These are phyloP conservation scores for Coniochaeta ligniaria DNA, from an alignment of 2,329 filamentous ascomycete genomes.

Conservation along the genomic window DNA sequence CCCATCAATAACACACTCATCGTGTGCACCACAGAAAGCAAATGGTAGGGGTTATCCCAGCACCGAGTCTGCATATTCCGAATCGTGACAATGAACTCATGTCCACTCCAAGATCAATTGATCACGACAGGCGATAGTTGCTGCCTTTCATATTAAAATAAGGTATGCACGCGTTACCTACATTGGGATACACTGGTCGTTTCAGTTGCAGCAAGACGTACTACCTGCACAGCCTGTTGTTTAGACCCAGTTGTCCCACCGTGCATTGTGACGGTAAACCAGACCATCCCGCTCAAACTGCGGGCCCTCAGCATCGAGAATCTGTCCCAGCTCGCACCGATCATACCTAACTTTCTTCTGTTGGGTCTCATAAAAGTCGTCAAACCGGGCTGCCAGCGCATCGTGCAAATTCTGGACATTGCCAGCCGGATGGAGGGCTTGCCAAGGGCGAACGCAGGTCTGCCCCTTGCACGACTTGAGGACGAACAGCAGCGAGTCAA, in stretches of 20 bases:
- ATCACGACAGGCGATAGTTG: too few relatives aligned
- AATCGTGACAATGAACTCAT: too few relatives aligned
- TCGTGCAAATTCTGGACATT: slow-evolving; percentile 42
- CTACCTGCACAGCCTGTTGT: too few relatives aligned
- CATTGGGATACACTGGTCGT: too few relatives aligned
- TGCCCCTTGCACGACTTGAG: slow-evolving; percentile 52
- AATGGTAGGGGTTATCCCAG: too few relatives aligned
- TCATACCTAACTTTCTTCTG: slow-evolving; percentile 43
- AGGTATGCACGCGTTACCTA: too few relatives aligned
- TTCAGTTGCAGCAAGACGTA: too few relatives aligned
- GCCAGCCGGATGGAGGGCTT: slow-evolving; percentile 44
- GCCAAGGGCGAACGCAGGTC: slow-evolving; percentile 50
- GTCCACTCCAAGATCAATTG: too few relatives aligned
- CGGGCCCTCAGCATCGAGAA: slow-evolving; percentile 46
- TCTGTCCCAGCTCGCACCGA: slow-evolving; percentile 48
- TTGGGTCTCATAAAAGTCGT: slow-evolving; percentile 43
- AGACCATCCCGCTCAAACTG: slow-evolving; percentile 25
- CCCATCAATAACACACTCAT: too few relatives aligned
- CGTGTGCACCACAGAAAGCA: too few relatives aligned
- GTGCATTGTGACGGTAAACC: slow-evolving; percentile 15
- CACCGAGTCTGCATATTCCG: too few relatives aligned
- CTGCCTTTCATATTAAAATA: too few relatives aligned
- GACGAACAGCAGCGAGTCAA: slow-evolving; percentile 53
- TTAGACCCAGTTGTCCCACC: slow-evolving; percentile 19
- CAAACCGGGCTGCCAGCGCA: slow-evolving; percentile 39